These are phyloP conservation scores for Ophiostoma fasciatum DNA, from an alignment of 2,329 filamentous ascomycete species.

Conservation along the genomic window DNA sequence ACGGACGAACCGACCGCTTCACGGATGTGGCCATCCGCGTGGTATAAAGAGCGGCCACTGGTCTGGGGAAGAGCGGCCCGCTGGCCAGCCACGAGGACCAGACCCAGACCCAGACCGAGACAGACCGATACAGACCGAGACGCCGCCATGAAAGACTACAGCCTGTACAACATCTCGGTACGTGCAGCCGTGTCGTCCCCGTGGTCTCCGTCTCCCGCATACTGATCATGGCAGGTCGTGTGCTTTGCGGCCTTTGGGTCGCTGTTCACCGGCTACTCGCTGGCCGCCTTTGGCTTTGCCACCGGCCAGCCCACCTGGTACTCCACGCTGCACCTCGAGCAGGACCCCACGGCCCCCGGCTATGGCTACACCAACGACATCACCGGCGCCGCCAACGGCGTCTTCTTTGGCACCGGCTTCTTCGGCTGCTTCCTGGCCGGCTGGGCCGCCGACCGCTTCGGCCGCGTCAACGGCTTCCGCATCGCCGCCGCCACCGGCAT, in stretches of 20 bases:
- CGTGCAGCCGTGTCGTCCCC: background rate
- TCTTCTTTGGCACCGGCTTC: slow-evolving; percentile 2
- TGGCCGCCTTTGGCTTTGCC: slow-evolving; percentile 2
- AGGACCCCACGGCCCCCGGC: background rate
- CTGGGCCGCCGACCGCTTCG: background rate
- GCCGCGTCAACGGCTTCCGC: slow-evolving; percentile 1
- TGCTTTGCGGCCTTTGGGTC: slow-evolving; percentile 3
- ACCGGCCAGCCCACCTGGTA: slow-evolving; percentile 2
- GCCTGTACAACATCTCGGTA: slow-evolving; percentile 1
- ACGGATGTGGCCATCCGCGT: too few species aligned
- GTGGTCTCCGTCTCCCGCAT: too few species aligned
- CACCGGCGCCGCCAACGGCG: background rate
- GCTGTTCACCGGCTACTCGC: slow-evolving; percentile 1
- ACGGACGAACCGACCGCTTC: too few species aligned
- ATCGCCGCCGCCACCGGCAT: background rate
- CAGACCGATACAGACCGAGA: background rate
- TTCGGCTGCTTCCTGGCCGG: slow-evolving; percentile 1
- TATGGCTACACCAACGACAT: slow-evolving; percentile 1
- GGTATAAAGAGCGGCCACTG: too few species aligned
- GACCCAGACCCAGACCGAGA: too few species aligned
- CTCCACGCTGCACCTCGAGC: background rate
- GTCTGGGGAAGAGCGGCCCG: too few species aligned
- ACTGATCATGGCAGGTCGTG: background rate
- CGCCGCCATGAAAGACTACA: background rate
- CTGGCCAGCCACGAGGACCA: too few species aligned